Evolutionary conservation across 1,284 basidiomycete genomes (phyloP), one percentile per base, ranked within the genome.

Genomic region (Cerrena zonata): DNA sequence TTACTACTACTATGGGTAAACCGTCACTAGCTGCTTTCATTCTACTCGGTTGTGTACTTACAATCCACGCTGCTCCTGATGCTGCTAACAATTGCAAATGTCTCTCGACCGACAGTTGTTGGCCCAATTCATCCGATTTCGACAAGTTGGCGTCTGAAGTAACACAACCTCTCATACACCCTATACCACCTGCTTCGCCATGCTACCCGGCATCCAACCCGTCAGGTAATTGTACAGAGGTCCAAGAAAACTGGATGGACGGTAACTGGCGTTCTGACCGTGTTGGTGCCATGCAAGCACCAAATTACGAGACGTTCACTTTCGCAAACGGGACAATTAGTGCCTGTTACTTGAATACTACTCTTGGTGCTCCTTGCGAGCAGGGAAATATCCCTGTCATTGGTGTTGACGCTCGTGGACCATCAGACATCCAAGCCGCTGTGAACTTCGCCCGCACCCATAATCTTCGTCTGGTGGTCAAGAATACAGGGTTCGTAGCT

Each of bases 321-420:
- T 68, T 67, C 42, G 52, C 43, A 1, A 76, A 77, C 44, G 70
- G 68, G 2, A 71, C 69, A 0, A 66, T 74, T 45, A 62, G 62
- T 36, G 71, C 66, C 0, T 77, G 73, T 50, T 76, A 71, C 48
- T 46, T 70, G 27, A 68, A 77, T 50, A 64, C 64, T 0, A 63
- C 63, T 0, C 57, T 76, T 7, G 70, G 67, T 2, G 53, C 66
- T 10, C 65, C 65, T 3, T 78, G 75, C 51, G 60, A 61, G 10
- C 74, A 77, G 54, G 77, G 74, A 3, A 69, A 64, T 37, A 66
- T 78, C 1, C 70, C 76, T 5, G 65, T 68, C 4, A 58, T 70
- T 15, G 72, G 72, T 0, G 72, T 77, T 3, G 74, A 77, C 45
- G 72, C 69, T 1, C 63, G 67, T 4, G 60, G 51, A 0, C 60